Conservation (phyloP, 805 yeast genomes). For the Torulaspora delbrueckii region DNA sequence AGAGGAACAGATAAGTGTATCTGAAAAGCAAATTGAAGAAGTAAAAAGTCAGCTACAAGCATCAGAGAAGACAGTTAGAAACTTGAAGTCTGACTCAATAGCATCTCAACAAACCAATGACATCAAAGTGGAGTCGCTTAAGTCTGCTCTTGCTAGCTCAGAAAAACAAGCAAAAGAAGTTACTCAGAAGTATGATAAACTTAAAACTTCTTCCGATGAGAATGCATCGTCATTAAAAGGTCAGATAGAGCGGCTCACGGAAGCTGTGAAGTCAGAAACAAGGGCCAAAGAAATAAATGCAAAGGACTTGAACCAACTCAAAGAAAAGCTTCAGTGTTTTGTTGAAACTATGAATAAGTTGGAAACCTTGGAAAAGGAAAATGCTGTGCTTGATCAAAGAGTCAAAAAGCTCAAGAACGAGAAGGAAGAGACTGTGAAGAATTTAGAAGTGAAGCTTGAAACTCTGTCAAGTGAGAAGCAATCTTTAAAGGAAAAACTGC, state of each 20-base stretch:
- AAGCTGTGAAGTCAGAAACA: neutral
- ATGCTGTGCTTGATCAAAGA: neutral
- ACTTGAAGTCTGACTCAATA: slow-evolving; percentile 2
- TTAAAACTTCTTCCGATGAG: slow-evolving; percentile 6
- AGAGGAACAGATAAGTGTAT: slow-evolving; percentile 33
- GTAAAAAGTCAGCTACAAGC: slow-evolving; percentile 7
- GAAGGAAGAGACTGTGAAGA: neutral
- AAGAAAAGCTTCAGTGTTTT: neutral
- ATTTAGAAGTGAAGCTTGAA: slow-evolving; percentile 6
- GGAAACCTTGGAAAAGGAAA: slow-evolving; percentile 5
- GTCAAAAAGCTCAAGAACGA: slow-evolving; percentile 4
- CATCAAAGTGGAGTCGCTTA: slow-evolving; percentile 16
- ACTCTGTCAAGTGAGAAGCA: neutral
- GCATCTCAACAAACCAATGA: slow-evolving; percentile 1
- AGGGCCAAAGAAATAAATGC: neutral
- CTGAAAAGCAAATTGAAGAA: slow-evolving; percentile 7
- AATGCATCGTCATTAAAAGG: slow-evolving; percentile 5
- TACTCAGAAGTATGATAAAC: neutral
- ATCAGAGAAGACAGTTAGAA: neutral
- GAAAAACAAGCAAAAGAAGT: slow-evolving; percentile 7
- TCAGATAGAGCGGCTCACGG: slow-evolving; percentile 5
- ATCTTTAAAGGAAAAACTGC: slow-evolving; percentile 4
- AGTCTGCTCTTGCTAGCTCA: slow-evolving; percentile 20
- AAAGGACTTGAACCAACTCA: neutral
- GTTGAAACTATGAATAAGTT: neutral